Percentiles rank a stretch among this genome's conserved stretches.
These are phyloP conservation scores for Mucor irregularis DNA, from an alignment of 371 early-diverging fungal genomes.

Conservation along the genomic window DNA sequence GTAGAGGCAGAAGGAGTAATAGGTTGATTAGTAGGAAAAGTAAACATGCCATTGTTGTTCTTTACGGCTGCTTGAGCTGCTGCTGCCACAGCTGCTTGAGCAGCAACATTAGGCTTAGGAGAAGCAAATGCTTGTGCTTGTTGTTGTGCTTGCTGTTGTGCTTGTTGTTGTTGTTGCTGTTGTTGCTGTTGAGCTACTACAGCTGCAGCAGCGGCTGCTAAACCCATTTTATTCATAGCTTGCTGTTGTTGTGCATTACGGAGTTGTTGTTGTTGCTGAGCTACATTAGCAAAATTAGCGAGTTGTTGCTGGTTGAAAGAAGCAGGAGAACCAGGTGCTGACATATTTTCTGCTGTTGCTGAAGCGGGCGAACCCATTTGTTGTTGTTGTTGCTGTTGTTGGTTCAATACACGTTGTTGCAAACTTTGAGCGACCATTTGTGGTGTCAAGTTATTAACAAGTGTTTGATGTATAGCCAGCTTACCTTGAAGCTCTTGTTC, in stretches of 20 bases:
- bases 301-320: conserved; percentile 19
- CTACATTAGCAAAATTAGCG: conserved; percentile 15
- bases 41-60: conserved; percentile 23
- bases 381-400: conserved; percentile 16
- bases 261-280: conserved; percentile 19
- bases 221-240: conserved; percentile 21
- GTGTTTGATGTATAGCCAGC: conserved; percentile 29
- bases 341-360: conserved; percentile 18
- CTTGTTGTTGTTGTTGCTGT: conserved; percentile 12
- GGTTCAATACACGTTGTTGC: conserved; percentile 26
- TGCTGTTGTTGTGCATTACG: conserved; percentile 27
- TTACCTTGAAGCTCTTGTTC: conserved; percentile 35
- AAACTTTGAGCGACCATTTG: conserved; percentile 30
- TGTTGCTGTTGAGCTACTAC: conserved; percentile 18
- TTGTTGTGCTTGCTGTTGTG: conserved; percentile 3
- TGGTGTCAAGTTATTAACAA: conserved; percentile 32
- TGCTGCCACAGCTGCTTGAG: conserved; percentile 22
- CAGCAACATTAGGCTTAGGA: conserved; percentile 10
- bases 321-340: conserved; percentile 26
- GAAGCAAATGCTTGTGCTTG: background rate
- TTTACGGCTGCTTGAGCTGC: conserved; percentile 14
- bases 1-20: conserved; percentile 4
- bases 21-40: conserved; percentile 9
- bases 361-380: conserved; percentile 21
- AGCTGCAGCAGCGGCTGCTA: conserved; percentile 11